Evolutionary conservation across 2,329 filamentous ascomycete genomes (phyloP).

Genomic region (Colletotrichum sp.): DNA sequence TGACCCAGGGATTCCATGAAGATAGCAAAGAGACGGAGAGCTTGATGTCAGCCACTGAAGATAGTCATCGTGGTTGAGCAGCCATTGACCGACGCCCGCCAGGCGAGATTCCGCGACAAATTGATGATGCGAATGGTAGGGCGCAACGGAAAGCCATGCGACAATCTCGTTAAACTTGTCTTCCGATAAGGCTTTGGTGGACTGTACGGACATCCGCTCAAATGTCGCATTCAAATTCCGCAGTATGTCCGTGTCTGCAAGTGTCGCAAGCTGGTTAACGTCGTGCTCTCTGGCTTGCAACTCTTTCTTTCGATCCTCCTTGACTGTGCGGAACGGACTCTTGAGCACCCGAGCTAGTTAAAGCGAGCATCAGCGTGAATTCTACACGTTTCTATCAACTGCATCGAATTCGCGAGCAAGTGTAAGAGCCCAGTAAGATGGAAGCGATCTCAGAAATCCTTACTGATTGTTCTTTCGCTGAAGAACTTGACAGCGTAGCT

Average conservation of each 20-base stretch:
- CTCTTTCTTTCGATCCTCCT: background rate
- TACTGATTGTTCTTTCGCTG: no score
- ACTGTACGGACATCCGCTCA: no score
- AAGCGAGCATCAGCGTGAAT: no score
- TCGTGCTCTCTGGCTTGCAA: background rate
- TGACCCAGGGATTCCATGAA: background rate
- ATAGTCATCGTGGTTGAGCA: background rate
- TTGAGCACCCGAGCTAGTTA: background rate
- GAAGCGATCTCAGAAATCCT: no score
- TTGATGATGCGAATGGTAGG: background rate
- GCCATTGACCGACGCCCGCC: background rate
- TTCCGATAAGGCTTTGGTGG: no score
- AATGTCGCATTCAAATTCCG: rapidly evolving
- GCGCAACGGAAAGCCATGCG: background rate
- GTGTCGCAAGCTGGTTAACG: background rate
- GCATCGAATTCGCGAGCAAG: no score
- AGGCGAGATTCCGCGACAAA: background rate
- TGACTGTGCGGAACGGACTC: background rate
- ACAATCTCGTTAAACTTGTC: background rate
- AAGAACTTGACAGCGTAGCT: no score
- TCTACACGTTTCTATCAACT: no score
- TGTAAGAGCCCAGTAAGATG: no score
- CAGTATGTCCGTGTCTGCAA: background rate
- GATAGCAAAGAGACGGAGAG: background rate
- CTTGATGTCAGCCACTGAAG: background rate